phyloP scores from a whole-genome alignment of 371 early-diverging fungal species.

The Apophysomyces trapeziformis region DNA sequence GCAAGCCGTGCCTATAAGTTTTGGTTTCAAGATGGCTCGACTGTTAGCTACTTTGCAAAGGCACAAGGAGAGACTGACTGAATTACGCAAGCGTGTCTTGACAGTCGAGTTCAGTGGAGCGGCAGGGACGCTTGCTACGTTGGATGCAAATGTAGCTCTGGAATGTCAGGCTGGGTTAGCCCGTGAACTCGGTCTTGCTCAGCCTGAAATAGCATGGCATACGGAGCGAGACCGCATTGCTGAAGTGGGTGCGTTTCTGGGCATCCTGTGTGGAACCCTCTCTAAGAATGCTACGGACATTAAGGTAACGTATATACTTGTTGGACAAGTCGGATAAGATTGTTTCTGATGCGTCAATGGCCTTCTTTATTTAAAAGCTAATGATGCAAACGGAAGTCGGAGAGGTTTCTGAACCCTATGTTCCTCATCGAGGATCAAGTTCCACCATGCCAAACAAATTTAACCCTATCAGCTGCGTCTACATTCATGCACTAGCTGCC shows the following conservation, averaged over 20 bases:
- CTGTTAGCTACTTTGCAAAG: conserved; percentile 23
- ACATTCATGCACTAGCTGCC: conserved; percentile 27
- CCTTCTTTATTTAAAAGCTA: conserved; percentile 1
- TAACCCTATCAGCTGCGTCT: conserved; percentile 29
- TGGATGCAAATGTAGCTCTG: conserved; percentile 17
- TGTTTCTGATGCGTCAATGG: too few species aligned
- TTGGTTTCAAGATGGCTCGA: conserved; percentile 30
- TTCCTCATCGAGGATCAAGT: conserved; percentile 28
- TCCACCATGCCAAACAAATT: conserved; percentile 32
- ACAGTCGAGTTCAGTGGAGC: conserved; percentile 26
- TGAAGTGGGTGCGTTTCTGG: conserved; percentile 20
- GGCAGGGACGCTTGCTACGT: conserved; percentile 21
- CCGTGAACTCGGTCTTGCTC: conserved; percentile 15
- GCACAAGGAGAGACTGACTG: conserved; percentile 17
- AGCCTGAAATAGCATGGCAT: conserved; percentile 28
- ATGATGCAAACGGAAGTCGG: conserved; percentile 36
- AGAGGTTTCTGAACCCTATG: conserved; percentile 28
- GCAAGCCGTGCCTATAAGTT: conserved; percentile 29
- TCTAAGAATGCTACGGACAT: conserved; percentile 27
- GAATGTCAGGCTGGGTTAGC: conserved; percentile 22
- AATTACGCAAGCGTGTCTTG: conserved; percentile 16
- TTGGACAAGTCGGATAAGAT: too few species aligned
- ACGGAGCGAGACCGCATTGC: conserved; percentile 23
- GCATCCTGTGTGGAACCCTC: conserved; percentile 20
- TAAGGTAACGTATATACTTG: conserved; percentile 9